Base-by-base conservation (phyloP, 139 green algal species). In the Coelastrella sp. region DNA sequence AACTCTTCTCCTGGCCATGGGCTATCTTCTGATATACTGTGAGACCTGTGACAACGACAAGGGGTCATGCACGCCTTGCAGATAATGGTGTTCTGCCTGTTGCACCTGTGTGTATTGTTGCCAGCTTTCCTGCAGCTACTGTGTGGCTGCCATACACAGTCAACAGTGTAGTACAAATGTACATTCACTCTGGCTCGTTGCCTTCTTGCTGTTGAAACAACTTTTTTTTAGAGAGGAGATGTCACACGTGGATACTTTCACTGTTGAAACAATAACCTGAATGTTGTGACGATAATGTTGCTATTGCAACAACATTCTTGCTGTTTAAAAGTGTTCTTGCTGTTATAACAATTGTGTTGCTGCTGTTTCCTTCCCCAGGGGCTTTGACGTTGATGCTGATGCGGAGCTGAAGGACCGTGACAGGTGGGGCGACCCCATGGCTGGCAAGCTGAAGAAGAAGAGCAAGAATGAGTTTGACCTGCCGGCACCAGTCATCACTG, bases 361-460 rank as follows among this genome's bases (percentile, higher is more conserved):
- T 82, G 76, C 76, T 87, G 87, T 24, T 58, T 20, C 56, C 27
- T 25, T 75, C 17, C 60, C 59, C 58, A 86, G 87, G 87, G 65
- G 79, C 57, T 91, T 84, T 91, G 96, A 97, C 79, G 82, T 92
- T 0, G 93, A 97, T 60, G 83, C 95, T 68, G 97, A 99, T 74
- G 73, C 60, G 0, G 75, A 91, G 90, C 84, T 96, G 17, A 88
- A 90, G 22, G 86, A 93, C 27, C 78, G 84, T 6, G n/a, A 92
- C 11, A 94, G 97, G 3, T 99, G 95, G 90, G 97, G 97, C 6
- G 97, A 99, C 94, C 97, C 97, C 76, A 98, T 99, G 95, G 96
- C 96, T 12, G 93, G 97, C 87, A 88, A 98, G 63, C 93, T 96
- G 0, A 93, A 90, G 58, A 93, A 94, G 17, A 66, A 73, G 15